These are phyloP conservation scores for Arabidopsis lyrata DNA, from an alignment of 441 rosid genomes.

Conservation along the genomic window DNA sequence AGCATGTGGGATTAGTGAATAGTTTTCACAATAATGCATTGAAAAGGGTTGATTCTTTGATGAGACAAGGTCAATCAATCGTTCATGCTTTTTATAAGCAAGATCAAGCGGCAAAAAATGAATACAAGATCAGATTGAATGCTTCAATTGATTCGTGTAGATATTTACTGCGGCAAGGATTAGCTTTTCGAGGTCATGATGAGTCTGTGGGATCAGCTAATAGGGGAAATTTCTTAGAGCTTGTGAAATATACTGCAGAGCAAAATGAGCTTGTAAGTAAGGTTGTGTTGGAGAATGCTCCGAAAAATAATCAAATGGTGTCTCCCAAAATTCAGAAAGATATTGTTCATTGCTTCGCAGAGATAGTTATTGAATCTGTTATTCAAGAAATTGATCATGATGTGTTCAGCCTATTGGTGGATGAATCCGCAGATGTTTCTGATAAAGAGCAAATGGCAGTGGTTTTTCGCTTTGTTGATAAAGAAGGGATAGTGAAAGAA, in stretches of 20 bases:
- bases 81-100: neutral
- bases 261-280: neutral
- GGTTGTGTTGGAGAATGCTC: neutral
- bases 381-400: neutral
- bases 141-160: neutral
- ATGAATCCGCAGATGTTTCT: constrained; percentile 1
- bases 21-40: neutral
- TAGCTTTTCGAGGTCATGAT: neutral
- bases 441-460: neutral
- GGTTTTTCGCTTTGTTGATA: neutral
- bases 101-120: neutral
- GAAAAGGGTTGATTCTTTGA: neutral
- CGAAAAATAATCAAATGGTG: neutral
- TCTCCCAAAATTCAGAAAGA: neutral
- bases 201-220: neutral
- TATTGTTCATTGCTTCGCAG: neutral
- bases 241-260: neutral
- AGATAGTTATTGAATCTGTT: neutral
- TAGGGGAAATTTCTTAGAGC: neutral
- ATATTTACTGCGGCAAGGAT: neutral
- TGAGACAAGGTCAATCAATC: neutral
- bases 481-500: neutral
- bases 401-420: neutral
- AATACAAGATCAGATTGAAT: constrained; percentile 8
- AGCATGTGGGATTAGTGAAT: neutral